Base-by-base conservation (phyloP, 2,329 filamentous ascomycete genomes). In the Neurospora crassa region DNA sequence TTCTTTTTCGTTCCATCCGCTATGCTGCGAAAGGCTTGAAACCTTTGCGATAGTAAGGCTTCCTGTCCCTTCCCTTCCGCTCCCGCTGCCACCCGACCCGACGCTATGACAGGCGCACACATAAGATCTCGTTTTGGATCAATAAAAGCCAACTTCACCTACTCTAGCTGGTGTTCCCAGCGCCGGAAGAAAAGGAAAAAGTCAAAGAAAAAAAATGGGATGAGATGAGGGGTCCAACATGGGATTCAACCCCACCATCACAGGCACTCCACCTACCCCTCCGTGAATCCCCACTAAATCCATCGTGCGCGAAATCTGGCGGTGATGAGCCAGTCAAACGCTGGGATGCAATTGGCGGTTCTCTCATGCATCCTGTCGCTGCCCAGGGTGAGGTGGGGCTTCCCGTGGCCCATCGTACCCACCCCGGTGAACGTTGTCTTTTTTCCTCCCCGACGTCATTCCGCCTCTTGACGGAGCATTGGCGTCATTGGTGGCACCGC, bases 391-490 rank as follows among this genome's bases (percentile, higher is more conserved):
- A 34, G 14, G 24, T 63, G 53, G 53, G 16, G 29, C 29, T 37
- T 37, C 14, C 53, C 53, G 29, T 37, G 16, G 53, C 24, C 53
- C 53, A 29, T 18, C 34, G 53, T 37, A 63, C 29, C 53, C 53
- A 63, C 53, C 53, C 53, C 47, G 69, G 67, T 68, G 29, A 68
- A 72, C 43, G 68, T 68, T 73, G 68, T 74, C 74, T 72, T 69
- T 71, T 71, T 73, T 71, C 67, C 53, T 63, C 29, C 67, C 68
- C 75, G 74, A 77, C 76, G 76, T 77, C 76, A 77, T 77, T 74
- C 75, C 73, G 74, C 75, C 29, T 72, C 42, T 40, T 43, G 67
- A 67, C 34, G 4, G 63, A 63, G 69, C 24, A 40, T 67, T 75
- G 73, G 74, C 76, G 76, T 76, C 75, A 76, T 76, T 69, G 71